Conservation (phyloP, 2,329 filamentous ascomycete genomes). For the Hypoxylon sp. region DNA sequence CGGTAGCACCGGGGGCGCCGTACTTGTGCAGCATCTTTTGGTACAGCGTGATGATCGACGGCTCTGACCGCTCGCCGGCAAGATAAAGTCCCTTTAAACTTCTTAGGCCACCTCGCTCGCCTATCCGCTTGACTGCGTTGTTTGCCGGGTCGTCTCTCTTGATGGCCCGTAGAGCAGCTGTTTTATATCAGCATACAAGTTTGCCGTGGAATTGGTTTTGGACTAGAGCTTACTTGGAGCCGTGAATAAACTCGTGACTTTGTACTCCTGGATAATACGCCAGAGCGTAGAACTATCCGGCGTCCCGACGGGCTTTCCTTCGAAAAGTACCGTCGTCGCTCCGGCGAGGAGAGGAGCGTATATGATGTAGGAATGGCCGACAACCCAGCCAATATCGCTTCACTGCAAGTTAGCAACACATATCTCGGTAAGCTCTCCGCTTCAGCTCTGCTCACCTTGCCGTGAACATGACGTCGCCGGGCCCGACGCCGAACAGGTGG, state of each 20-base stretch:
- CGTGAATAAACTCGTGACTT: slow-evolving; percentile 84
- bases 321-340: slow-evolving; percentile 86
- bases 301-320: slow-evolving; percentile 93
- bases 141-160: slow-evolving; percentile 84
- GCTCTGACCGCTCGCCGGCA: slow-evolving; percentile 89
- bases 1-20: slow-evolving; percentile 67
- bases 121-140: slow-evolving; percentile 67
- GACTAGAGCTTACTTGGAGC: slow-evolving; percentile 68
- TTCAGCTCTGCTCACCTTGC: slow-evolving; percentile 55
- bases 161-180: slow-evolving; percentile 80
- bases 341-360: slow-evolving; percentile 88
- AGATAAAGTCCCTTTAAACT: slow-evolving; percentile 79
- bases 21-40: slow-evolving; percentile 74
- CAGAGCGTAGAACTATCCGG: slow-evolving; percentile 89
- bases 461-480: slow-evolving; percentile 72
- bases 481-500: slow-evolving; percentile 84
- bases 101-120: slow-evolving; percentile 73
- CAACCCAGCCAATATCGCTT: slow-evolving; percentile 89
- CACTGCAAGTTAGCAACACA: slow-evolving; percentile 21
- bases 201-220: not conserved
- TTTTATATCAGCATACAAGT: not conserved
- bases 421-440: not conserved
- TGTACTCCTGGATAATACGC: slow-evolving; percentile 84
- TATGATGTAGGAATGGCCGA: slow-evolving; percentile 85
- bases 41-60: slow-evolving; percentile 82